phyloP scores from a whole-genome alignment of 1,284 basidiomycete species.

The Violaceomyces palustris region DNA sequence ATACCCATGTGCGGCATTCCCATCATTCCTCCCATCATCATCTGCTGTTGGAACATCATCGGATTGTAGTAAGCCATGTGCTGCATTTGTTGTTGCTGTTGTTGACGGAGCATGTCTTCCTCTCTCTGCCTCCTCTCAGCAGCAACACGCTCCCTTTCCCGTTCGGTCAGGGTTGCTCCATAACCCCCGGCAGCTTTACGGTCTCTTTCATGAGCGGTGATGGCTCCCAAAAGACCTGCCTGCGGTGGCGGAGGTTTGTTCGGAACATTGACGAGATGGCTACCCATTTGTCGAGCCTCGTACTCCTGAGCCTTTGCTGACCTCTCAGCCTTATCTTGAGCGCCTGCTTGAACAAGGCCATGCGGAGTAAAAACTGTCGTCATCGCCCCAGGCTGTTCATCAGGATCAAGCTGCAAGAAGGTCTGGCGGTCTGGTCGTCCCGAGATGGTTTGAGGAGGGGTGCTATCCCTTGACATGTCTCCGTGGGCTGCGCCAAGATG shows the following conservation, averaged over 20 bases:
- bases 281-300: constrained; percentile 79
- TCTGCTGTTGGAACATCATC: constrained; percentile 45
- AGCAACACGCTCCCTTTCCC: constrained; percentile 75
- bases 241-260: constrained; percentile 91
- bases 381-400: constrained; percentile 46
- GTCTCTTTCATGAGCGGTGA: constrained; percentile 89
- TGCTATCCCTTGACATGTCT: constrained; percentile 33
- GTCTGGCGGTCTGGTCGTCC: constrained; percentile 36
- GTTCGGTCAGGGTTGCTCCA: constrained; percentile 86
- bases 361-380: constrained; percentile 73
- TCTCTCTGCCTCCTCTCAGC: constrained; percentile 70
- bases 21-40: constrained; percentile 54
- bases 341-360: constrained; percentile 84
- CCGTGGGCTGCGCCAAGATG: constrained; percentile 34
- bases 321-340: constrained; percentile 90
- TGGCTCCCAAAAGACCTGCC: constrained; percentile 88
- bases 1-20: constrained; percentile 55
- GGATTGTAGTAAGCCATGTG: constrained; percentile 59
- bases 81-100: constrained; percentile 68
- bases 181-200: constrained; percentile 89
- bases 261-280: constrained; percentile 85
- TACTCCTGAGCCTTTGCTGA: constrained; percentile 93
- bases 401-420: constrained; percentile 42
- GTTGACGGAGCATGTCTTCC: constrained; percentile 81
- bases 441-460: constrained; percentile 15